A percentile compares a stretch with the other conserved stretches of the same genome.
Conservation (phyloP, 2,329 filamentous ascomycete genomes). For the Botrytis sinoallii region DNA sequence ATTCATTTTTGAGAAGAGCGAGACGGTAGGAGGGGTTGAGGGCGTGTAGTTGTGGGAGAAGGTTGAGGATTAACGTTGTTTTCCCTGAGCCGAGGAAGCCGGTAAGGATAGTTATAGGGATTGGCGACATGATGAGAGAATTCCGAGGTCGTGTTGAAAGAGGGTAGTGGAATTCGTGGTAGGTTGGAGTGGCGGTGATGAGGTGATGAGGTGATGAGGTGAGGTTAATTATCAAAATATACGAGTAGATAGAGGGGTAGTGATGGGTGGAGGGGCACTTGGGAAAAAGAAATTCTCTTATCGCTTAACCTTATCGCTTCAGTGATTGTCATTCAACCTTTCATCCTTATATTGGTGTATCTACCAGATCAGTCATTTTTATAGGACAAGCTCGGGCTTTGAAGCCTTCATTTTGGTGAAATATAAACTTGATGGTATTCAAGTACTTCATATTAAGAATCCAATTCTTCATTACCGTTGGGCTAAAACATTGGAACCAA, state of each 20-base stretch:
- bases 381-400: not conserved
- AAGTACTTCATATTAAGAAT: not conserved
- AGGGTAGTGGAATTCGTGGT: not conserved
- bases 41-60: conserved; percentile 83
- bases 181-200: not conserved
- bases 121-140: conserved; percentile 45
- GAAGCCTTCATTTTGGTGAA: too few species aligned
- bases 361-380: not conserved
- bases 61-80: conserved; percentile 91
- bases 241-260: not conserved
- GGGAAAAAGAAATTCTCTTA: conserved; percentile 13
- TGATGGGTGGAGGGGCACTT: conserved; percentile 6
- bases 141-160: not conserved
- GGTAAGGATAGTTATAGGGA: conserved; percentile 91
- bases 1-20: conserved; percentile 96
- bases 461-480: too few species aligned
- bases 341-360: not conserved
- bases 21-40: conserved; percentile 74
- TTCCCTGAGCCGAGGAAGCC: conserved; percentile 96
- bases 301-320: not conserved
- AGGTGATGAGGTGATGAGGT: not conserved
- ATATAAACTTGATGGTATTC: not conserved
- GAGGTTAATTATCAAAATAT: not conserved
- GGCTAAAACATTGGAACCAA: not conserved
- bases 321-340: not conserved